phyloP scores from a whole-genome alignment of 208 protist species.

The Leishmania tropica region DNA sequence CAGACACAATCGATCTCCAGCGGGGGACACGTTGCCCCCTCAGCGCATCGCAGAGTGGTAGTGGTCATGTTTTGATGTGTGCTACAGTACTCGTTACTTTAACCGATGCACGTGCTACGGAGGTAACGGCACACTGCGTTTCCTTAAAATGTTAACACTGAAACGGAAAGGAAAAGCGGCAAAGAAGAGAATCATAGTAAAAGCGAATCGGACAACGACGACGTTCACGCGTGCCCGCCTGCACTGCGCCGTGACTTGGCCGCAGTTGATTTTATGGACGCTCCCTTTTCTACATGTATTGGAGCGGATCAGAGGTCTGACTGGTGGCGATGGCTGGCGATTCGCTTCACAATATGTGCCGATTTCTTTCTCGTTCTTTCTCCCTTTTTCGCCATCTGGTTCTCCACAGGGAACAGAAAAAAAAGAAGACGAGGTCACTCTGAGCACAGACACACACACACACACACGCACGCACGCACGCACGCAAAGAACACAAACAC shows the following conservation, averaged over 20 bases:
- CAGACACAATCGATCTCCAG: background rate
- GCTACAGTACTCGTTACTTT: background rate
- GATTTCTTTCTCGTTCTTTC: background rate
- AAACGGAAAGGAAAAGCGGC: background rate
- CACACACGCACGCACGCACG: too few species aligned
- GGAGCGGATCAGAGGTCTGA: background rate
- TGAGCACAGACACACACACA: background rate
- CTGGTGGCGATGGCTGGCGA: background rate
- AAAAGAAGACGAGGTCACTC: too few species aligned
- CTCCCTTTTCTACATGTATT: background rate
- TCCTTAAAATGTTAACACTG: background rate
- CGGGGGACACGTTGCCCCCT: background rate
- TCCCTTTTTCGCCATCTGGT: background rate
- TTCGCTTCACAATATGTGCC: too few species aligned
- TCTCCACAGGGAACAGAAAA: background rate
- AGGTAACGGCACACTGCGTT: background rate
- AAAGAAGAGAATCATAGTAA: background rate
- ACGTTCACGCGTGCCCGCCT: background rate
- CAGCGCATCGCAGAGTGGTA: background rate
- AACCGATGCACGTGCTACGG: background rate
- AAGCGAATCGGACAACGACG: background rate
- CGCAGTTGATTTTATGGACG: background rate
- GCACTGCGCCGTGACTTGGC: background rate
- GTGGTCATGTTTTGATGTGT: background rate
- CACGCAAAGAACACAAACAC: too few species aligned